Evolutionary conservation across 192 early-diverging fungal species (phyloP), one percentile per base, ranked within the genome.

Genomic region (Mortierella alpina): DNA sequence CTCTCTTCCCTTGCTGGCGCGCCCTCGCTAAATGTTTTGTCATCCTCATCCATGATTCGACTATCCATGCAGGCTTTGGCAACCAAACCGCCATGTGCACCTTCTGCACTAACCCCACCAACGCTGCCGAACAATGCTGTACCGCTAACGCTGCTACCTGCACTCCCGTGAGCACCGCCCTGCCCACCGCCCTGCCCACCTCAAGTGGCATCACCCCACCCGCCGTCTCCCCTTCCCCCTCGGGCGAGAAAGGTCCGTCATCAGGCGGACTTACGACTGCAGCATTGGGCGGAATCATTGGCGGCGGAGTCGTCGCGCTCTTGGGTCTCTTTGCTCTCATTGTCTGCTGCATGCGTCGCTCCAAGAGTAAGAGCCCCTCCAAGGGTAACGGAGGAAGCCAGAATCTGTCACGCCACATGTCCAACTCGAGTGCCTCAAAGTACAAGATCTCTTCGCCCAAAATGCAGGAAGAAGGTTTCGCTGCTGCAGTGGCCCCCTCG

Each of bases 371-470:
- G 5, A 39, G 15, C 14, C 50, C 50, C 17, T 47, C 46, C 4
- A 12, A 48, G 23, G 62, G 51, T 23, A 40, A 56, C 12, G 45
- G 31, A 23, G 63, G 63, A 10, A 53, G 13, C 57, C 66, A 54
- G 56, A 70, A 66, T n/a, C 23, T 79, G 47, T 51, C 63, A 5
- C 68, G 76, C n/a, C 55, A 79, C 13, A 56, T 72, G 48, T 72
- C 69, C 22, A 79, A 55, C 61, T 70, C 75, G 20, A 72, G 76
- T 45, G 44, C 76, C 4, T 39, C 13, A n/a, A 66, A 66, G 46
- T 79, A 79, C 47, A 79, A 79, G 18, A 79, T 79, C 49, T 79
- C 76, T 40, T 64, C 76, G 18, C 76, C 76, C 41, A 80, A 80
- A 54, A 66, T 80, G 4, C 77, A 80, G 54, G 77, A 80, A 22